Conservation (phyloP, 2,329 filamentous ascomycete genomes). For the Epichloe typhina region DNA sequence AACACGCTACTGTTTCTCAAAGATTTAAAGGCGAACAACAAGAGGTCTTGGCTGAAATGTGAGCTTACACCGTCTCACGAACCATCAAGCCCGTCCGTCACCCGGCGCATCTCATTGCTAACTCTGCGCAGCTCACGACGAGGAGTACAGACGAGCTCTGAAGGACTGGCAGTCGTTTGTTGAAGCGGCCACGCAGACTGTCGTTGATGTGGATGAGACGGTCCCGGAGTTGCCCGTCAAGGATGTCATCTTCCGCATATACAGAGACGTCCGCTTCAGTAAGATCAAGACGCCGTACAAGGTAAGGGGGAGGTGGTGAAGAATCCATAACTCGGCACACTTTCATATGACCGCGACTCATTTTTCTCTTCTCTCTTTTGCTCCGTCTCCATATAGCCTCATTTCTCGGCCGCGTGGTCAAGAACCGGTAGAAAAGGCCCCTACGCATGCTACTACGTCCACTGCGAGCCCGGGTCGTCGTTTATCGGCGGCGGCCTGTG, state of each 20-base stretch:
- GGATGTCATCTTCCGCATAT: constrained; percentile 78
- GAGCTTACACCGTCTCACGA: constrained; percentile 8
- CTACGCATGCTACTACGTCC: constrained; percentile 81
- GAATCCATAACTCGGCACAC: no score
- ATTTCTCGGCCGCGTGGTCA: constrained; percentile 79
- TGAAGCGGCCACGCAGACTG: constrained; percentile 53
- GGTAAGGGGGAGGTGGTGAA: constrained; percentile 29
- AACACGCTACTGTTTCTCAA: constrained; percentile 45
- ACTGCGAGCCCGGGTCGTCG: constrained; percentile 58
- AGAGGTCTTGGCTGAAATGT: constrained; percentile 46
- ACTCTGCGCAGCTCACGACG: constrained; percentile 51
- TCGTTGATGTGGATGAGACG: constrained; percentile 63
- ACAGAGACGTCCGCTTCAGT: constrained; percentile 74
- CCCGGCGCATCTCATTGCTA: neutral
- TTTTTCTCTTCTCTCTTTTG: neutral
- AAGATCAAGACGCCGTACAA: constrained; percentile 83
- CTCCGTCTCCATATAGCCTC: constrained; percentile 34
- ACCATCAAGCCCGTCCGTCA: no score
- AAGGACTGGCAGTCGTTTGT: constrained; percentile 76
- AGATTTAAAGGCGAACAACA: constrained; percentile 47
- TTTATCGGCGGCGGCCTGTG: constrained; percentile 75
- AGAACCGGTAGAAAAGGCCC: constrained; percentile 77
- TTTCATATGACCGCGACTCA: neutral
- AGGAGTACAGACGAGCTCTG: constrained; percentile 63
- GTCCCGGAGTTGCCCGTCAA: constrained; percentile 78